Evolutionary conservation across 495 filamentous ascomycete species (phyloP).

Genomic region (Staphylotrichum tortipilum): DNA sequence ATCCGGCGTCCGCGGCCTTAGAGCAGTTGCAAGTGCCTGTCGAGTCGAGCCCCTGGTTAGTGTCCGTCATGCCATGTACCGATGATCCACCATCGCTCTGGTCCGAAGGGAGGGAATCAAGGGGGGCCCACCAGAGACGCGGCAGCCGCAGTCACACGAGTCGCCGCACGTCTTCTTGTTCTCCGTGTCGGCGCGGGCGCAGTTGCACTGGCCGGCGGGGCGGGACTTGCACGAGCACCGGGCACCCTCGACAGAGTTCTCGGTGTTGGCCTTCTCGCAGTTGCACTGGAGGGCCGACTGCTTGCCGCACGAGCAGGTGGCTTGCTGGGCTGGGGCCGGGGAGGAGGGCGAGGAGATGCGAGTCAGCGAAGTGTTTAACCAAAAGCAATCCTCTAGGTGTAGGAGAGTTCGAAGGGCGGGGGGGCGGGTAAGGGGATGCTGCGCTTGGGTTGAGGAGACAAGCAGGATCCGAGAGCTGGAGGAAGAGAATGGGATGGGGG

Average conservation of each 20-base stretch:
- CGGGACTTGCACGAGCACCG: conserved; percentile 76
- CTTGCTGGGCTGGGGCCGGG: conserved; percentile 37
- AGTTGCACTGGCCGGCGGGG: conserved; percentile 73
- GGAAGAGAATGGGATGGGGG: not conserved
- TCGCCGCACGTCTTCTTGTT: conserved; percentile 46
- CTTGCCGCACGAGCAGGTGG: conserved; percentile 82
- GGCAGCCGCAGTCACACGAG: conserved; percentile 67
- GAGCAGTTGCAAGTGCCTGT: conserved; percentile 80
- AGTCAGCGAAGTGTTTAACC: not conserved
- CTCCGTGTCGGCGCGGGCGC: conserved; percentile 63
- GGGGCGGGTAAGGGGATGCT: not conserved
- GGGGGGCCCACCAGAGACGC: conserved; percentile 52
- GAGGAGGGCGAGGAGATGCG: not conserved
- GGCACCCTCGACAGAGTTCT: conserved; percentile 66
- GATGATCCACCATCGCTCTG: not conserved
- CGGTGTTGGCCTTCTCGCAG: conserved; percentile 66
- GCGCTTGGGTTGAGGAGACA: not conserved
- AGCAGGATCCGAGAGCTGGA: not conserved
- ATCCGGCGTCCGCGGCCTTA: conserved; percentile 51
- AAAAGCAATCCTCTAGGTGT: too few species aligned
- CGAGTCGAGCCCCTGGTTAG: not conserved
- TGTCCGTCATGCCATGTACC: not conserved
- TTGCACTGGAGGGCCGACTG: conserved; percentile 76
- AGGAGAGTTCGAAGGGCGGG: not conserved
- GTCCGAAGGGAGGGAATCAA: not conserved